A percentile compares a stretch with the other conserved stretches of the same genome.
Conservation (phyloP, 768 basidiomycete species). For the Chalciporus chontae region DNA sequence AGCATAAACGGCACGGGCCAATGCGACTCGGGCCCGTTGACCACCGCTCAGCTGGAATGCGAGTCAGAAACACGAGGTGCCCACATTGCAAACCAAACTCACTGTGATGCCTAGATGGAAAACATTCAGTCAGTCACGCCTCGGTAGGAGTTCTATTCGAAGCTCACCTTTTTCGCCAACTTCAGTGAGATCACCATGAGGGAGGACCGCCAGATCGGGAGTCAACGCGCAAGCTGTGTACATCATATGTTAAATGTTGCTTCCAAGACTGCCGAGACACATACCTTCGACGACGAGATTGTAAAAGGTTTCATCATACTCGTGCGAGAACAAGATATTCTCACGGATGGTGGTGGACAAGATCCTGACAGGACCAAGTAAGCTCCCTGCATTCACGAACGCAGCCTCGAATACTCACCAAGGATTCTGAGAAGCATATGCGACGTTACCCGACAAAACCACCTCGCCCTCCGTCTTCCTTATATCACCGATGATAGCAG, state of each 20-base stretch:
- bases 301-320: slow-evolving; percentile 84
- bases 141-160: not conserved
- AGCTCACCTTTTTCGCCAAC: slow-evolving; percentile 77
- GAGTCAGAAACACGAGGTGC: slow-evolving; percentile 13
- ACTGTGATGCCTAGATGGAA: slow-evolving; percentile 51
- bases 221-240: slow-evolving; percentile 74
- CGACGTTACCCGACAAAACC: slow-evolving; percentile 60
- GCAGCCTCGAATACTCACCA: slow-evolving; percentile 50
- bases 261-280: not conserved
- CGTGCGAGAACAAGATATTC: slow-evolving; percentile 90
- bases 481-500: slow-evolving; percentile 89
- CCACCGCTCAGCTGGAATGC: slow-evolving; percentile 67
- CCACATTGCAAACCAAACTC: slow-evolving; percentile 17
- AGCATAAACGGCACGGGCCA: slow-evolving; percentile 89
- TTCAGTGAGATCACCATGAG: slow-evolving; percentile 80
- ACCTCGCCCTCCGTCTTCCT: slow-evolving; percentile 70
- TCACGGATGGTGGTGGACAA: slow-evolving; percentile 82
- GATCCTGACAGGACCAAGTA: slow-evolving; percentile 46
- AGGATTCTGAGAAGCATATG: slow-evolving; percentile 85
- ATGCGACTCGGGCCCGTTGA: slow-evolving; percentile 75
- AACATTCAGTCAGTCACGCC: not conserved
- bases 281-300: slow-evolving; percentile 75
- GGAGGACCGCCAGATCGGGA: slow-evolving; percentile 74
- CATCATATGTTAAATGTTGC: not conserved
- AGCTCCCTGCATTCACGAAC: not conserved